Conservation (phyloP, 2,329 filamentous ascomycete genomes). For the Ophiocordyceps camponoti-saundersi region DNA sequence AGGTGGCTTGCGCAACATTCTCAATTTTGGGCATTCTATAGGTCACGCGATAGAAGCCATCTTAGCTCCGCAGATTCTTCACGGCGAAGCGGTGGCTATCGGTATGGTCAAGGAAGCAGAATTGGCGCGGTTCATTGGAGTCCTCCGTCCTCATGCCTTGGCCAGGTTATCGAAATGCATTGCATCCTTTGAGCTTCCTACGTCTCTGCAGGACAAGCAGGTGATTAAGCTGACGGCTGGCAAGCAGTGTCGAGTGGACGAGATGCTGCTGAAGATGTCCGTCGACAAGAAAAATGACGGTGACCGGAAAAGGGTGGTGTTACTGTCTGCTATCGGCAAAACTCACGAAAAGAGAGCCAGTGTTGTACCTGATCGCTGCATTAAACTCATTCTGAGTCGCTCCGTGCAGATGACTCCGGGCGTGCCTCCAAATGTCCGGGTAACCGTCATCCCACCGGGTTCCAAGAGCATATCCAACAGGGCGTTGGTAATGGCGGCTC, state of each 20-base stretch:
- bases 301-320: slow-evolving; percentile 84
- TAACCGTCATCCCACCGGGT: slow-evolving; percentile 74
- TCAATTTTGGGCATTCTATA: slow-evolving; percentile 97
- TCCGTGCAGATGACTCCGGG: slow-evolving; percentile 59
- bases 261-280: slow-evolving; percentile 81
- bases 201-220: slow-evolving; percentile 66
- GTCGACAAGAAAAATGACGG: slow-evolving; percentile 99
- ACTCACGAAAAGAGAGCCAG: slow-evolving; percentile 79
- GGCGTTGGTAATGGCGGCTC: slow-evolving; percentile 80
- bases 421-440: slow-evolving; percentile 44
- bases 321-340: slow-evolving; percentile 77
- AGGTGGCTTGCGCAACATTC: slow-evolving; percentile 78
- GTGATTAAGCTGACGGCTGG: slow-evolving; percentile 70
- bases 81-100: slow-evolving; percentile 90
- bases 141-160: slow-evolving; percentile 73
- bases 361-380: slow-evolving; percentile 71
- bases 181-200: slow-evolving; percentile 81
- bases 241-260: slow-evolving; percentile 75
- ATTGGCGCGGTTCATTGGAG: slow-evolving; percentile 72
- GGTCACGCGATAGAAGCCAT: slow-evolving; percentile 95
- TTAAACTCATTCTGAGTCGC: slow-evolving; percentile 68
- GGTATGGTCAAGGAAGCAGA: slow-evolving; percentile 98
- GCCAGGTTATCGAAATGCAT: slow-evolving; percentile 85
- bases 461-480: slow-evolving; percentile 98
- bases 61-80: slow-evolving; percentile 82